Evolutionary conservation across 2,329 filamentous ascomycete genomes (phyloP).

Genomic region (Hypoxylon sp.): DNA sequence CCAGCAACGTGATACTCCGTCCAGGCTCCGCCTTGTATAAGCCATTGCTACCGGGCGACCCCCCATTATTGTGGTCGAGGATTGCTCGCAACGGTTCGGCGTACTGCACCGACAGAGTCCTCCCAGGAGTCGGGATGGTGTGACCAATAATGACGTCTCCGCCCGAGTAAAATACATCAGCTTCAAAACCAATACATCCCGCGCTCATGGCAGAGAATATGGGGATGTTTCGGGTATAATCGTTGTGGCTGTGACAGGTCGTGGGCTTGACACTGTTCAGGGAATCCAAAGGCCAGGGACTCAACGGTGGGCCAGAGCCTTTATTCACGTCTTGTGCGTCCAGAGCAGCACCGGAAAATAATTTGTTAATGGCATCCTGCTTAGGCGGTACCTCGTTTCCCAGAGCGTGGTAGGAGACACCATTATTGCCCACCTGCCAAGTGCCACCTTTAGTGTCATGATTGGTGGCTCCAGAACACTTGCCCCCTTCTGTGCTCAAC

Average conservation of each 20-base stretch:
- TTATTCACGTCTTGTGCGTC: conserved; percentile 47
- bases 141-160: conserved; percentile 51
- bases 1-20: conserved; percentile 49
- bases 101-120: conserved; percentile 50
- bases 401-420: conserved; percentile 51
- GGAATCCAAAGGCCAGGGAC: conserved; percentile 52
- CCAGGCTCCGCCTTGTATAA: conserved; percentile 45
- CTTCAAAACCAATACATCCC: conserved; percentile 51
- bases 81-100: conserved; percentile 49
- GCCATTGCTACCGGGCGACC: conserved; percentile 35
- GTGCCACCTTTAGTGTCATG: conserved; percentile 53
- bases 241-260: conserved; percentile 52
- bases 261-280: conserved; percentile 47
- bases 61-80: conserved; percentile 51
- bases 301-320: conserved; percentile 46
- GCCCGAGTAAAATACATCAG: conserved; percentile 48
- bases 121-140: conserved; percentile 43
- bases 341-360: conserved; percentile 45
- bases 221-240: conserved; percentile 51
- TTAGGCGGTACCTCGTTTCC: conserved; percentile 47
- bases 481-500: conserved; percentile 43
- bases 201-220: conserved; percentile 49
- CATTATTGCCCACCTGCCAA: conserved; percentile 50
- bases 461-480: conserved; percentile 49
- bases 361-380: conserved; percentile 51